Evolutionary conservation across 2,329 filamentous ascomycete genomes (phyloP), one percentile per base, ranked within the genome.

Genomic region (Diaporthe amygdali): DNA sequence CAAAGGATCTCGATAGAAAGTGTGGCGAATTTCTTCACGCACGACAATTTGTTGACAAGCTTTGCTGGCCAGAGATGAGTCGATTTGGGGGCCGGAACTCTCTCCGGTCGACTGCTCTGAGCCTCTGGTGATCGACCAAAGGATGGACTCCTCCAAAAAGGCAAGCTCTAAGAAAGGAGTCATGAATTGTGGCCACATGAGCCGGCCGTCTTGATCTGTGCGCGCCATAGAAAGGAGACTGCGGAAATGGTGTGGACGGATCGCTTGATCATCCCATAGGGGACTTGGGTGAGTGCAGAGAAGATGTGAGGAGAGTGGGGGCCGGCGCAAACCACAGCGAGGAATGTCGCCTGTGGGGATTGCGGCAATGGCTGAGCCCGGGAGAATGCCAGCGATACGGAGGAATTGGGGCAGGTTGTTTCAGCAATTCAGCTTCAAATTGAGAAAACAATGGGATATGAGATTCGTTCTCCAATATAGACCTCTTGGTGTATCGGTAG

Each of bases 361-460:
- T 68, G 51, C 71, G 69, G 61, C 49, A 47, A 27, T 56, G 67
- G 59, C 56, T 56, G 55, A 63, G 47, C 46, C 51, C 15, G 55
- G 44, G 37, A 59, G 37, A 46, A 34, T 37, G 61, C 39, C 10
- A 49, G 30, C 32, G 56, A 71, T 44, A 25, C 47, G 41, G 22
- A 64, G 25, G 41, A 41, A 41, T 56, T 52, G 70, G 70, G 69
- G 70, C 49, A 20, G n/a, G 22, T 46, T 66, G 70, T 51, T 56
- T 66, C 66, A 69, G 71, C 49, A 46, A 14, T 51, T 72, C 71
- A 70, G 71, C 68, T 56, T 71, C 27, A 32, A 44, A 49, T 46
- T 67, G 30, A 47, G 34, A 41, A 27, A 30, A 32, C 25, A 47
- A 39, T 46, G 14, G 39, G 32, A 20, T 12, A 20, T 55, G 44